Evolutionary conservation across 179 eudicot genomes (phyloP).

Genomic region (Spinacia oleracea): DNA sequence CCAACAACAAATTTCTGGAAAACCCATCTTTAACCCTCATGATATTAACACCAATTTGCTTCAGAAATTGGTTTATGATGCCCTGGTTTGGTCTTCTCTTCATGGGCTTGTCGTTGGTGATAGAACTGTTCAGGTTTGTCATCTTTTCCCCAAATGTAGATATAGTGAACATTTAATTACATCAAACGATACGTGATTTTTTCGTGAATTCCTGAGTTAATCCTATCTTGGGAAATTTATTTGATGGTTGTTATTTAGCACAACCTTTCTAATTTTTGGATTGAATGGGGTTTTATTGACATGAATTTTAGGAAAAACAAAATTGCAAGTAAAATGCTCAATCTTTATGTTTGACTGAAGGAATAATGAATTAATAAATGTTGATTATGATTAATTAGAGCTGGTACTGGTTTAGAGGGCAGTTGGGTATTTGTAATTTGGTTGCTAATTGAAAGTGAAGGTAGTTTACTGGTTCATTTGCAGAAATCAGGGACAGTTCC

Average conservation of each 20-base stretch:
- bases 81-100: slow-evolving; percentile 80
- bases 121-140: slow-evolving; percentile 56
- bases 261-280: background rate
- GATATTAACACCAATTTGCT: slow-evolving; percentile 50
- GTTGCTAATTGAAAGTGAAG: background rate
- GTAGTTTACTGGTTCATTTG: slow-evolving; percentile 26
- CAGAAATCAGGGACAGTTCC: slow-evolving; percentile 90
- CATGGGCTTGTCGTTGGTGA: slow-evolving; percentile 93
- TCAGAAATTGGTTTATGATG: slow-evolving; percentile 64
- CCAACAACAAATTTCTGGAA: slow-evolving; percentile 26
- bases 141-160: background rate
- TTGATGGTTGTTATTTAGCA: background rate
- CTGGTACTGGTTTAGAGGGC: background rate
- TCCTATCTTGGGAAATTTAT: background rate
- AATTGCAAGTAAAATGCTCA: background rate
- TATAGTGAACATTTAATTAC: too few relatives aligned
- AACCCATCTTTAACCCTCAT: slow-evolving; percentile 52
- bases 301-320: background rate
- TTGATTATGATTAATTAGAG: background rate
- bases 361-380: background rate
- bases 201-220: too few relatives aligned
- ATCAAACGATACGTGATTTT: too few relatives aligned
- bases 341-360: background rate
- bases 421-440: background rate
- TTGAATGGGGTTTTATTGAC: slow-evolving; percentile 1